A percentile compares a stretch with the other conserved stretches of the same genome.
These are phyloP conservation scores for Wickerhamomyces sp. DNA, from an alignment of 1,139 yeast species.

Conservation along the genomic window DNA sequence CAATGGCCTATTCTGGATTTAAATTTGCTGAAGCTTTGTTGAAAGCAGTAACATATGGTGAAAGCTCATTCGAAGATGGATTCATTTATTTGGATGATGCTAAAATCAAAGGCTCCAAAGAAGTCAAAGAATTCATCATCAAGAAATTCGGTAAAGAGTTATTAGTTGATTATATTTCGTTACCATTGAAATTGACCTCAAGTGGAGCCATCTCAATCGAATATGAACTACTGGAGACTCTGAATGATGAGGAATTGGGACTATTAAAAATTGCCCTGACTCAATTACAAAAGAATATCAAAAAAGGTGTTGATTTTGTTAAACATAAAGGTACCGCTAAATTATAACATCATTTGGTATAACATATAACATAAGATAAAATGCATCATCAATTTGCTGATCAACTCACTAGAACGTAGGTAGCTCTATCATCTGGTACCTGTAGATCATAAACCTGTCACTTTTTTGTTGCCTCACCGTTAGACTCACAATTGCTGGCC, in stretches of 20 bases:
- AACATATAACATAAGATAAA: too few relatives aligned
- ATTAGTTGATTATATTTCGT: slow-evolving; percentile 50
- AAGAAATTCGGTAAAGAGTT: slow-evolving; percentile 14
- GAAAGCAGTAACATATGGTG: slow-evolving; percentile 26
- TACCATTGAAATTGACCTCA: slow-evolving; percentile 49
- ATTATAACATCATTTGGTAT: slow-evolving; percentile 6
- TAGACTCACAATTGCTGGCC: too few relatives aligned
- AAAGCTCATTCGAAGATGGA: slow-evolving; percentile 29
- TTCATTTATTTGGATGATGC: slow-evolving; percentile 54
- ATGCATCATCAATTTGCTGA: too few relatives aligned
- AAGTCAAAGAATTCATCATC: slow-evolving; percentile 32
- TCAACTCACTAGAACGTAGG: too few relatives aligned
- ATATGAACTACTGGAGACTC: slow-evolving; percentile 38
- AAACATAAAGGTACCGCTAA: slow-evolving; percentile 24
- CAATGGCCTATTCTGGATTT: slow-evolving; percentile 77
- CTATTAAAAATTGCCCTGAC: slow-evolving; percentile 47
- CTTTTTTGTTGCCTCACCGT: too few relatives aligned
- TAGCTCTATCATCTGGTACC: too few relatives aligned
- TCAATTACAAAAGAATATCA: slow-evolving; percentile 52
- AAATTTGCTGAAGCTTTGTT: slow-evolving; percentile 53
- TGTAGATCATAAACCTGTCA: too few relatives aligned
- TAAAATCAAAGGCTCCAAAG: slow-evolving; percentile 41
- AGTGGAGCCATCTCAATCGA: slow-evolving; percentile 46
- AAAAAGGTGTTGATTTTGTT: slow-evolving; percentile 58
- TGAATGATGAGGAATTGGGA: slow-evolving; percentile 39